phyloP scores from a whole-genome alignment of 768 basidiomycete species.

The Tylopilus rubrobrunneus region DNA sequence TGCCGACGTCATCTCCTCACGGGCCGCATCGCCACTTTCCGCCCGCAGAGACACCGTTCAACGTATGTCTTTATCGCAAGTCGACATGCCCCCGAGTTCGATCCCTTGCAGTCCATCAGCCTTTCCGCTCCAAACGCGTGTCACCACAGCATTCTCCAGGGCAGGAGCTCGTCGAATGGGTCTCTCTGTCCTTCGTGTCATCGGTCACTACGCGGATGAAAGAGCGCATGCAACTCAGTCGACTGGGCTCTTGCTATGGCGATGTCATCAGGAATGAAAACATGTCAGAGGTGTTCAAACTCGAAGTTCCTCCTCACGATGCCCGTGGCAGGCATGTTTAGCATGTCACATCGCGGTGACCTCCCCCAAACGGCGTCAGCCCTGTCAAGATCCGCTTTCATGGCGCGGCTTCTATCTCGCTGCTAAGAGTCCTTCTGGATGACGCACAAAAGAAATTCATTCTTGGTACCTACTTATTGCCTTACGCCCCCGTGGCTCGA shows the following conservation, averaged over 20 bases:
- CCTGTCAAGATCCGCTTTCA: slow-evolving; percentile 7
- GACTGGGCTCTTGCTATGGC: slow-evolving; percentile 22
- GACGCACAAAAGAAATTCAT: slow-evolving; percentile 6
- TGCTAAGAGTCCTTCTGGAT: background rate
- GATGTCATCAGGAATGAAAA: slow-evolving; percentile 32
- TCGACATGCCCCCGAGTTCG: slow-evolving; percentile 12
- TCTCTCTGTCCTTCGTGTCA: slow-evolving; percentile 16
- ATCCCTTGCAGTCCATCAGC: slow-evolving; percentile 10
- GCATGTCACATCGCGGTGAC: slow-evolving; percentile 2
- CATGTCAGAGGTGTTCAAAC: slow-evolving; percentile 6
- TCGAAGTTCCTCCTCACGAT: slow-evolving; percentile 2
- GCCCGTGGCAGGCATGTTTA: slow-evolving; percentile 8
- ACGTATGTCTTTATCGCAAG: slow-evolving; percentile 19
- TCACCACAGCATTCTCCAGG: slow-evolving; percentile 30
- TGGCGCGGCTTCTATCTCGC: slow-evolving; percentile 1
- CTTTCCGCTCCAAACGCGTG: slow-evolving; percentile 19
- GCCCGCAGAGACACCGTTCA: slow-evolving; percentile 18
- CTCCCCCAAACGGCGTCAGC: slow-evolving; percentile 5
- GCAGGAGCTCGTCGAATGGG: slow-evolving; percentile 24
- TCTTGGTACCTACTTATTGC: slow-evolving; percentile 9
- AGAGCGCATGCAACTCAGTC: slow-evolving; percentile 13
- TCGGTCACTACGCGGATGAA: slow-evolving; percentile 17
- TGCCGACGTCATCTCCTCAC: slow-evolving; percentile 26
- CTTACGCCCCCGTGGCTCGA: slow-evolving; percentile 10
- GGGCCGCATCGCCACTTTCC: slow-evolving; percentile 17